Evolutionary conservation across 2,329 filamentous ascomycete genomes (phyloP), one percentile per base, ranked within the genome.

Genomic region (Neofusicoccum laricinum): DNA sequence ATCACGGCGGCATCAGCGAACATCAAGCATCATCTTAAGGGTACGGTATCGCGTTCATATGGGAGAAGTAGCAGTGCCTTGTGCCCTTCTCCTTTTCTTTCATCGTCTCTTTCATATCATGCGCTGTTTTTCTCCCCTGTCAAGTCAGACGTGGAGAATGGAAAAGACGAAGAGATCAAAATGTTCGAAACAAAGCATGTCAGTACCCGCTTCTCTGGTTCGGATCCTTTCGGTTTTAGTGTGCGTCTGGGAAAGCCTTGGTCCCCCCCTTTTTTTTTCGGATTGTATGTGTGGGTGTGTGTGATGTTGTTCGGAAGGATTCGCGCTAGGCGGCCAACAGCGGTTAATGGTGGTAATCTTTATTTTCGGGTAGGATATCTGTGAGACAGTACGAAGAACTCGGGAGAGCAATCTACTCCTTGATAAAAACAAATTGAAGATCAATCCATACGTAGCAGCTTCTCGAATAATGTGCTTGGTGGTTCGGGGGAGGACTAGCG

Each of bases 1-100:
- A 59, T 36, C 55, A 48, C 17, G 55, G 55, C 55, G 55, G 55
- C 55, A 46, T 46, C 55, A 59, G 55, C 55, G 41, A 58, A 21
- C 55, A 48, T 59, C 38, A 36, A 46, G 55, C 55, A 59, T 46
- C 41, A 25, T 34, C 25, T 59, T 59, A 19, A 17, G 25, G 40
- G 41, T 46, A 46, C 21, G 30, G 41, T n/a, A 25, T 34, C 17
- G 17, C 36, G 30, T 34, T 12, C 41, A 45, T 21, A 12, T 7
- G 15, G 38, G 38, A 34, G n/a, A 57, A 38, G 30, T 14, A 25
- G 53, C 38, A 59, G 41, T 19, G 41, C 53, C 12, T 32, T 43
- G 15, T 58, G 40, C 15, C 11, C 40, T 58, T 45, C 14, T 30
- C n/a, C 25, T 30, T 30, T 30, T 30, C 25, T 30, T 30, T 30